These are phyloP conservation scores for Colletotrichum sp. DNA, from an alignment of 2,329 filamentous ascomycete species.

Conservation along the genomic window DNA sequence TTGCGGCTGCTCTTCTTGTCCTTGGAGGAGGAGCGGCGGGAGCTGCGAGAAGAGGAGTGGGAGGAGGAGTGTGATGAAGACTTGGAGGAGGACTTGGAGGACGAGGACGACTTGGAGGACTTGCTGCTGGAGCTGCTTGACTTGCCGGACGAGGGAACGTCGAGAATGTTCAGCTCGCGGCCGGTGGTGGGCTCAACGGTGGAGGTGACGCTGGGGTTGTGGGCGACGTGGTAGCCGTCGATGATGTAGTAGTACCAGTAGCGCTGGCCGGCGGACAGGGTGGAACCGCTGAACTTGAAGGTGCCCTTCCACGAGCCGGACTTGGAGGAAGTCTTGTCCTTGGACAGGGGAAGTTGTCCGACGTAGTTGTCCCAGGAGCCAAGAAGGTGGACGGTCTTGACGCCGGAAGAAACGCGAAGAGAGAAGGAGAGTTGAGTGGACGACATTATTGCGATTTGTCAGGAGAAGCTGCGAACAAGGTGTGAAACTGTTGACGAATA, in stretches of 20 bases:
- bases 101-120: slow-evolving; percentile 36
- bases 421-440: slow-evolving; percentile 93
- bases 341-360: slow-evolving; percentile 92
- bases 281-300: slow-evolving; percentile 91
- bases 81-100: slow-evolving; percentile 43
- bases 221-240: slow-evolving; percentile 96
- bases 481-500: slow-evolving; percentile 7
- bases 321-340: slow-evolving; percentile 83
- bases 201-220: slow-evolving; percentile 89
- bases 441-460: slow-evolving; percentile 70
- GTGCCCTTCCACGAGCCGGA: slow-evolving; percentile 93
- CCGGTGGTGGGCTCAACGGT: slow-evolving; percentile 96
- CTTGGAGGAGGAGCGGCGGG: slow-evolving; percentile 37
- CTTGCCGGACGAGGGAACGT: slow-evolving; percentile 69
- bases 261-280: slow-evolving; percentile 85
- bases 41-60: slow-evolving; percentile 48
- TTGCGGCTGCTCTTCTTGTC: slow-evolving; percentile 48
- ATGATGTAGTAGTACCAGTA: slow-evolving; percentile 99
- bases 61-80: slow-evolving; percentile 50
- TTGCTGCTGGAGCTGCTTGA: slow-evolving; percentile 38
- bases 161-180: slow-evolving; percentile 96
- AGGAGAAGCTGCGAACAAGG: slow-evolving; percentile 34
- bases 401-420: slow-evolving; percentile 92
- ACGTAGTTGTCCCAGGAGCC: slow-evolving; percentile 98
- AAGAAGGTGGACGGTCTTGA: slow-evolving; percentile 97